These are phyloP conservation scores for Fusarium virguliforme DNA, from an alignment of 2,329 filamentous ascomycete genomes.

Conservation along the genomic window DNA sequence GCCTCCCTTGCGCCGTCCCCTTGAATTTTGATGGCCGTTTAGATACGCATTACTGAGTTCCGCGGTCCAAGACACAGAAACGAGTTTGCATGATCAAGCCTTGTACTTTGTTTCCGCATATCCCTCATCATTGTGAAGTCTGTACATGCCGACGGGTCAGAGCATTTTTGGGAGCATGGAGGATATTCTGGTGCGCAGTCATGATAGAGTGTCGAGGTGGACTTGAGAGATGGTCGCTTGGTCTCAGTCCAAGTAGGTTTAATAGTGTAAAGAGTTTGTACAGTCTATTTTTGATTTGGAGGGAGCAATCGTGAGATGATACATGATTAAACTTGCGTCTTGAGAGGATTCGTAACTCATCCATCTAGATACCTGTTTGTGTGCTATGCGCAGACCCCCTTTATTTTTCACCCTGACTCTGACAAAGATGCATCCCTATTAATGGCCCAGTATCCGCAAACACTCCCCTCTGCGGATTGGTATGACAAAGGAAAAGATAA, in stretches of 20 bases:
- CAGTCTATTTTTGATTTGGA: conserved; percentile 14
- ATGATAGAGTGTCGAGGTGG: background rate
- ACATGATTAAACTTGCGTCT: conserved; percentile 9
- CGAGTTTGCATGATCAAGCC: conserved; percentile 44
- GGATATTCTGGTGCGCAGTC: background rate
- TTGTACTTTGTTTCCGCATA: conserved; percentile 7
- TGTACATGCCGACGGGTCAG: background rate
- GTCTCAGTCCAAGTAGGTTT: background rate
- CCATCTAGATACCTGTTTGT: conserved; percentile 11
- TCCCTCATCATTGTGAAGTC: conserved; percentile 10
- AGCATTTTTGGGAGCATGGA: background rate
- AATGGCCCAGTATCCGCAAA: conserved; percentile 11
- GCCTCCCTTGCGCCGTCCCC: conserved; percentile 30
- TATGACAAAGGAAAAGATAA: conserved; percentile 24
- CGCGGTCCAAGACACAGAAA: conserved; percentile 47
- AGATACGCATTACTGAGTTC: conserved; percentile 52
- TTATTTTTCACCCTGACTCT: background rate
- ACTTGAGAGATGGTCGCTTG: background rate
- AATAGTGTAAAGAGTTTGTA: conserved; percentile 10
- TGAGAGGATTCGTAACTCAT: conserved; percentile 22
- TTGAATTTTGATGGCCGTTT: conserved; percentile 44
- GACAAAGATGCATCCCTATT: conserved; percentile 5
- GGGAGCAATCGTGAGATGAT: conserved; percentile 12
- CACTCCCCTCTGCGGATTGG: background rate
- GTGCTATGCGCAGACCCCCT: background rate